phyloP scores from a whole-genome alignment of 2,329 filamentous ascomycete genomes.

The Pseudogymnoascus sp. region DNA sequence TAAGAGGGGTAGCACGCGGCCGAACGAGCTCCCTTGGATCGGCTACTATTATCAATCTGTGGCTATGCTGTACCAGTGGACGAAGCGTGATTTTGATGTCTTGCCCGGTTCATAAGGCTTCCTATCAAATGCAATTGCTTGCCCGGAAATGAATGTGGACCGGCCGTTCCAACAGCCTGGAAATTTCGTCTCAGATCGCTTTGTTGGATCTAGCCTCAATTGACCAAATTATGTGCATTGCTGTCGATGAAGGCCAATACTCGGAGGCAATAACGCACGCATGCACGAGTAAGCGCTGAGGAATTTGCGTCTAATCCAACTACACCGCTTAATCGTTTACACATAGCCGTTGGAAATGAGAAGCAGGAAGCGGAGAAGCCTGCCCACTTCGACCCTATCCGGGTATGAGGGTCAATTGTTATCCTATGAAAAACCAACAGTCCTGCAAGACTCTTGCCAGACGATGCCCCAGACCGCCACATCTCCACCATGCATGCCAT shows the following conservation, averaged over 20 bases:
- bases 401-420: conserved; percentile 1
- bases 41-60: not conserved
- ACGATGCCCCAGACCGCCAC: conserved; percentile 4
- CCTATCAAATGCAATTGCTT: not conserved
- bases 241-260: not conserved
- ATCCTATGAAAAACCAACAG: conserved; percentile 7
- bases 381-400: not conserved
- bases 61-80: not conserved
- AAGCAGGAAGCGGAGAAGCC: not conserved
- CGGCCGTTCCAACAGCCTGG: conserved; percentile 1
- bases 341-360: not conserved
- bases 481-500: conserved; percentile 7
- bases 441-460: not conserved
- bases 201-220: conserved; percentile 8
- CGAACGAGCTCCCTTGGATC: not conserved
- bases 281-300: not conserved
- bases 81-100: not conserved
- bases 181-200: not conserved
- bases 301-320: conserved; percentile 1
- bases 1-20: not conserved
- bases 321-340: conserved; percentile 3
- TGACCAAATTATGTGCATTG: not conserved
- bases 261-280: not conserved
- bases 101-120: not conserved
- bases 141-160: not conserved